Evolutionary conservation across 371 early-diverging fungal species (phyloP), one percentile per base, ranked within the genome.

Genomic region (Apophysomyces variabilis): DNA sequence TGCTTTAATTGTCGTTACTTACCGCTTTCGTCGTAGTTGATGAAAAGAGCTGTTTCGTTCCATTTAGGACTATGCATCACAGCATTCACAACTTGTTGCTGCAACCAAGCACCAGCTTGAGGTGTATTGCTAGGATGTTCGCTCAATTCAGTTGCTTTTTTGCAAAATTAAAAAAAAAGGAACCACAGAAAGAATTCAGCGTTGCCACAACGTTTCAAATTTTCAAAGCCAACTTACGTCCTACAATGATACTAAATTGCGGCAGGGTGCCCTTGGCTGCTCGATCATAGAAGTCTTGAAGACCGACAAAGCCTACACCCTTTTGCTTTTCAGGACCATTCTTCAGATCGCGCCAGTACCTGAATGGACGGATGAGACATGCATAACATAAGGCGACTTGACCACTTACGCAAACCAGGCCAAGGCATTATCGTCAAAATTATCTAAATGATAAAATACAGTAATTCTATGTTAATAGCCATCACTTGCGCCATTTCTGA

Each of bases 21-120:
- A 47, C 67, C 67, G 38, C 62, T 62, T 63, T 73, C 73, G 41
- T 73, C 73, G 50, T 73, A 73, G 32, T 73, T 73, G 60, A 73
- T 73, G 26, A 73, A 70, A 3, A 73, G 61, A 14, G 70, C 73
- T 16, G 73, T 70, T 5, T 66, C 46, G 21, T 69, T 70, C 70
- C 70, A 73, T 6, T 58, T 47, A 14, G 64, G 57, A 16, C 70
- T 57, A 36, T 66, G 46, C 62, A 65, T 73, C 14, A 73, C 73
- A 43, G 73, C 73, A 59, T 73, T 73, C 18, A 73, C 73, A 32
- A 73, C 70, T 57, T 73, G 70, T 32, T 66, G 57, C 50, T 73
- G 73, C 12, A 73, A 61, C 73, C 73, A 73, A 46, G 73, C 70
- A 11, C 73, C 73, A 44, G 73, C 73, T 16, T 62, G n/a, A 32